Conservation (phyloP, 2,329 filamentous ascomycete species). For the Paraconiothyrium sp. region DNA sequence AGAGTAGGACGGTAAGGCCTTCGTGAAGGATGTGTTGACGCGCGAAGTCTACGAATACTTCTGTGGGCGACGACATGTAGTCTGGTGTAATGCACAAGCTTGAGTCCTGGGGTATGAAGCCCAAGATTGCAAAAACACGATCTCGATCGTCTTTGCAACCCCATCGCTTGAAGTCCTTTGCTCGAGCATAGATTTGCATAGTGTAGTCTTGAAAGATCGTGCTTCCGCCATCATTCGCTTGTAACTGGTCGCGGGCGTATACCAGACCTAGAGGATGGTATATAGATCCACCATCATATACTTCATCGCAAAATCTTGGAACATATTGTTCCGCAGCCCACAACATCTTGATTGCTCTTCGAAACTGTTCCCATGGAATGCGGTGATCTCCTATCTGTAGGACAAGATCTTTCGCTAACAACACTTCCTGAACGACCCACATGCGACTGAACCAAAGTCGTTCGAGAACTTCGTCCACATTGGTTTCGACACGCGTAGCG, state of each 20-base stretch:
- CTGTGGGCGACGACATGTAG: background rate
- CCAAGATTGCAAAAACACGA: background rate
- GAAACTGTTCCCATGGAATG: background rate
- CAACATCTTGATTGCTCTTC: background rate
- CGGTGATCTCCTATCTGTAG: background rate
- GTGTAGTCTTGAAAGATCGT: conserved; percentile 1
- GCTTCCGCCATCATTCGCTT: background rate
- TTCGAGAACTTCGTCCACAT: background rate
- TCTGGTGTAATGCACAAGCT: background rate
- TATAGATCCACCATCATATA: background rate
- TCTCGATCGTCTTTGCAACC: background rate
- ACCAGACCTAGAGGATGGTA: background rate
- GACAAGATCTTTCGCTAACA: background rate
- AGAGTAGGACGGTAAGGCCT: background rate
- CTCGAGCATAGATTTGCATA: background rate
- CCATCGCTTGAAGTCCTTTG: background rate
- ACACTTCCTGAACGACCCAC: background rate
- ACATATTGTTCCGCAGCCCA: background rate
- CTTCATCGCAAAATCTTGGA: background rate
- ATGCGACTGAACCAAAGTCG: background rate
- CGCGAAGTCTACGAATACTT: background rate
- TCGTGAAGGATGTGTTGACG: background rate
- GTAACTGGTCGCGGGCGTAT: background rate
- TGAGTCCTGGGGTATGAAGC: background rate
- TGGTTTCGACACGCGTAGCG: background rate